phyloP scores from a whole-genome alignment of 1,284 basidiomycete genomes.

The Ustilago tritici region DNA sequence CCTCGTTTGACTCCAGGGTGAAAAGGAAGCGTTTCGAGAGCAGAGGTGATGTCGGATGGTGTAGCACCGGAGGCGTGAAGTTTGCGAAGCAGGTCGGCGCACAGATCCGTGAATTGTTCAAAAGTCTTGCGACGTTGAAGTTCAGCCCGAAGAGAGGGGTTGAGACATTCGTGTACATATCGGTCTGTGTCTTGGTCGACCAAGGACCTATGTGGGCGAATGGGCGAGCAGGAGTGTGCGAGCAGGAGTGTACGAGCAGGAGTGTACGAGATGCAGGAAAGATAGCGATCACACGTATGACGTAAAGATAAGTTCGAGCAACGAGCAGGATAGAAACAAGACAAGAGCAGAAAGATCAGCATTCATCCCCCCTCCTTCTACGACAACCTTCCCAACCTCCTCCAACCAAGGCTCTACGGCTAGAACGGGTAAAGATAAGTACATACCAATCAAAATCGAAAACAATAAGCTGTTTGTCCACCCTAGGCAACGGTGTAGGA shows the following conservation, averaged over 20 bases:
- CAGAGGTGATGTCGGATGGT: constrained; percentile 80
- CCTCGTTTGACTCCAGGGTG: constrained; percentile 95
- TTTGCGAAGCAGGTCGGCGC: constrained; percentile 55
- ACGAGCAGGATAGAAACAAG: not conserved
- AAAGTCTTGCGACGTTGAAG: constrained; percentile 78
- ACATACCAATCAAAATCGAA: constrained; percentile 96
- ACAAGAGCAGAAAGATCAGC: not conserved
- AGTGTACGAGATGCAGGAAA: too few species aligned
- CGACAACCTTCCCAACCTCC: too few species aligned
- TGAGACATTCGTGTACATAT: constrained; percentile 93
- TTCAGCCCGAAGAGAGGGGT: constrained; percentile 83
- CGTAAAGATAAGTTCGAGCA: not conserved
- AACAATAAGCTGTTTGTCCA: constrained; percentile 80
- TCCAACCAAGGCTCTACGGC: too few species aligned
- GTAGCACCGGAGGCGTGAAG: constrained; percentile 71
- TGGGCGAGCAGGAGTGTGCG: not conserved
- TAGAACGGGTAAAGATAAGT: constrained; percentile 14
- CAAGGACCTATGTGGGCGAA: constrained; percentile 53
- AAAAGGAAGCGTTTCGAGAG: constrained; percentile 85
- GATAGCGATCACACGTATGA: too few species aligned
- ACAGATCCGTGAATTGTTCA: constrained; percentile 89
- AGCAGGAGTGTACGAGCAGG: too few species aligned
- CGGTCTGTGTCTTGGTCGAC: constrained; percentile 97
- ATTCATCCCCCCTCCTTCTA: too few species aligned
- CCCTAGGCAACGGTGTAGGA: constrained; percentile 47